Evolutionary conservation across 2,329 filamentous ascomycete genomes (phyloP).

Genomic region (Fusarium mundagurra): DNA sequence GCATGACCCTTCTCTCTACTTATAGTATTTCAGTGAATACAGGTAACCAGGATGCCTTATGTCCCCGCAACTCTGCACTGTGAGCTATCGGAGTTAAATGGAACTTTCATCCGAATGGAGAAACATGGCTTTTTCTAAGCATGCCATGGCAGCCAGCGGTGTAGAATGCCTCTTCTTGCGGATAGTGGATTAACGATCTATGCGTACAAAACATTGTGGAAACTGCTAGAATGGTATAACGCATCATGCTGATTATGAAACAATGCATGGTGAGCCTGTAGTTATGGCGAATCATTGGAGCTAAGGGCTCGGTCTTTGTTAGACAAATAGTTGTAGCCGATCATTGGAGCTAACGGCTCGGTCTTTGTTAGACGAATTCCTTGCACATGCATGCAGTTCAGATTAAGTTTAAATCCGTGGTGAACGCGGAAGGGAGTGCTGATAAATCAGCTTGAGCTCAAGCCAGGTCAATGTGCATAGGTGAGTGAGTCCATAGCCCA

Average conservation of each 20-base stretch:
- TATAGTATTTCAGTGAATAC: accelerated
- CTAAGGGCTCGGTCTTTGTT: too few species aligned
- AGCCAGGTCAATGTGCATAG: too few species aligned
- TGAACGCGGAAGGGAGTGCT: too few species aligned
- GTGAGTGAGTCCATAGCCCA: too few species aligned
- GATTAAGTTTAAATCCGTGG: too few species aligned
- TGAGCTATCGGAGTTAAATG: not conserved
- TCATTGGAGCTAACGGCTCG: too few species aligned
- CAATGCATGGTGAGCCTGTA: too few species aligned
- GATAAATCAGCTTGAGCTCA: too few species aligned
- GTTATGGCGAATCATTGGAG: too few species aligned
- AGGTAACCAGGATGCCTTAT: not conserved
- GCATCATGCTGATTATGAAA: not conserved
- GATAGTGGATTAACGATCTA: not conserved
- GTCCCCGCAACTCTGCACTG: accelerated
- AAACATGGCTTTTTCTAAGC: not conserved
- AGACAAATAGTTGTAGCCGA: too few species aligned
- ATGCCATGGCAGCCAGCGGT: not conserved
- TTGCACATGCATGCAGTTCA: too few species aligned
- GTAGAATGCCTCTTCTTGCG: not conserved
- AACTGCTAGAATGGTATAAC: not conserved
- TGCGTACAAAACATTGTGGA: accelerated
- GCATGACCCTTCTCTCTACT: not conserved
- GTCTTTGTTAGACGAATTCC: too few species aligned
- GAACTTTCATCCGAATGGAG: not conserved